A percentile compares a stretch with the other conserved stretches of the same genome.
Conservation (phyloP, 1,284 basidiomycete genomes). For the Cerrena zonata region DNA sequence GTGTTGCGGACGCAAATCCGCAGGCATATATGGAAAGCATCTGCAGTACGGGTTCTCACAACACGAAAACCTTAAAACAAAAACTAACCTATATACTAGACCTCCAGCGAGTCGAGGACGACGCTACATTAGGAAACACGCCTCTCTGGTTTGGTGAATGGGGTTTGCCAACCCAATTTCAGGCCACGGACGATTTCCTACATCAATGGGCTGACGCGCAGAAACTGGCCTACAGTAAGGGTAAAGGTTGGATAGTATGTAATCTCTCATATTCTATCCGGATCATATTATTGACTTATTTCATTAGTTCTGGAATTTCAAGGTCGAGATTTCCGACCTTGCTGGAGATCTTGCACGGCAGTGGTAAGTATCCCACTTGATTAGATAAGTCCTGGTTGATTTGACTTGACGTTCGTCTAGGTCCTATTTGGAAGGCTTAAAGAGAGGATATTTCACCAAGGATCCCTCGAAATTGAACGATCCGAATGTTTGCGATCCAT, state of each 20-base stretch:
- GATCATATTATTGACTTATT: neutral
- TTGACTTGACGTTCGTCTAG: conserved; percentile 28
- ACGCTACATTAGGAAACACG: conserved; percentile 43
- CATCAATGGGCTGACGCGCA: conserved; percentile 74
- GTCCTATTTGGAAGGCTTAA: conserved; percentile 66
- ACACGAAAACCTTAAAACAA: neutral
- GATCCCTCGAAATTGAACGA: conserved; percentile 55
- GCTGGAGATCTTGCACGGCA: conserved; percentile 49
- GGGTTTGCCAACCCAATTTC: conserved; percentile 64
- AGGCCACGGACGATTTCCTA: conserved; percentile 58
- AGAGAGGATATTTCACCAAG: conserved; percentile 53
- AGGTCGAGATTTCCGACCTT: conserved; percentile 50
- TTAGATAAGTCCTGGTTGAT: neutral
- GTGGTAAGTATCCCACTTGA: conserved; percentile 40
- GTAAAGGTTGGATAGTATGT: conserved; percentile 66
- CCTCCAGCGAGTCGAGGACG: conserved; percentile 43
- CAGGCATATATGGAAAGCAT: conserved; percentile 61
- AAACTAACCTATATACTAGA: conserved; percentile 32
- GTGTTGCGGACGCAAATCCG: conserved; percentile 60
- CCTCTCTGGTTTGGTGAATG: conserved; percentile 59
- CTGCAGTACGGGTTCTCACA: conserved; percentile 50
- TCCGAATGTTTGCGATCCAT: conserved; percentile 56
- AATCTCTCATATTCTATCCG: neutral
- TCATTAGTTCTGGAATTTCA: conserved; percentile 72
- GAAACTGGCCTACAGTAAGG: conserved; percentile 58